Evolutionary conservation across 768 basidiomycete genomes (phyloP).

Genomic region (Chalciporus chontae): DNA sequence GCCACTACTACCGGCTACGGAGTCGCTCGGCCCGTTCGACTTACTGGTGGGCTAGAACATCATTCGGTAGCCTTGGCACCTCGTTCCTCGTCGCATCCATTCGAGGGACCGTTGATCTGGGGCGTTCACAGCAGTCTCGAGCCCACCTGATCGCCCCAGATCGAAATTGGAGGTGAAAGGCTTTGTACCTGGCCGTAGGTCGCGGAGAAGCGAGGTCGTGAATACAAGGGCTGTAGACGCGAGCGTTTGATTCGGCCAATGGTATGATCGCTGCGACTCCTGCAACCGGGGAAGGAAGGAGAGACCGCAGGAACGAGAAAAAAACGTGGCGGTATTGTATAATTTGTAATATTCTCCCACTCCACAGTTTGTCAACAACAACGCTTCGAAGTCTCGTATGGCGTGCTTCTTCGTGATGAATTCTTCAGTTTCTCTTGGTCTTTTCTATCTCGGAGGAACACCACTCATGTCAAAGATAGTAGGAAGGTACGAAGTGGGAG

Average conservation of each 20-base stretch:
- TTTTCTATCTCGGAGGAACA: neutral
- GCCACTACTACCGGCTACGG: neutral
- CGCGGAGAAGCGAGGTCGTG: conserved; percentile 7
- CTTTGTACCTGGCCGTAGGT: conserved; percentile 4
- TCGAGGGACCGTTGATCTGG: conserved; percentile 3
- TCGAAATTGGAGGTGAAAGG: conserved; percentile 1
- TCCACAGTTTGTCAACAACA: conserved; percentile 13
- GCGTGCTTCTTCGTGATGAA: too few relatives aligned
- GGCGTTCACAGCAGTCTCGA: neutral
- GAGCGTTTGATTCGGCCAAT: neutral
- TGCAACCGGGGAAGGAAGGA: conserved; percentile 4
- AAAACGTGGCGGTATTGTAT: neutral
- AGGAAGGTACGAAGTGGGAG: neutral
- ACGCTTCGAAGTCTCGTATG: neutral
- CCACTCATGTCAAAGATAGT: neutral
- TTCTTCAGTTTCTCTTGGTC: neutral
- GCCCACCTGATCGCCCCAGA: neutral
- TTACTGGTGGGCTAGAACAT: neutral
- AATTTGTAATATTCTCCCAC: conserved; percentile 11
- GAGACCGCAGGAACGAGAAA: neutral
- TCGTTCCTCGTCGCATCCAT: neutral
- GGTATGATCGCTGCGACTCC: too few relatives aligned
- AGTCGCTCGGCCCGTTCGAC: neutral
- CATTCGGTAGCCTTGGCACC: neutral
- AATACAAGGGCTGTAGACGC: neutral